Percentiles rank a stretch among this genome's conserved stretches.
Evolutionary conservation across 148 eudicot genomes (phyloP).

Genomic region (Chenopodium berlandieri): DNA sequence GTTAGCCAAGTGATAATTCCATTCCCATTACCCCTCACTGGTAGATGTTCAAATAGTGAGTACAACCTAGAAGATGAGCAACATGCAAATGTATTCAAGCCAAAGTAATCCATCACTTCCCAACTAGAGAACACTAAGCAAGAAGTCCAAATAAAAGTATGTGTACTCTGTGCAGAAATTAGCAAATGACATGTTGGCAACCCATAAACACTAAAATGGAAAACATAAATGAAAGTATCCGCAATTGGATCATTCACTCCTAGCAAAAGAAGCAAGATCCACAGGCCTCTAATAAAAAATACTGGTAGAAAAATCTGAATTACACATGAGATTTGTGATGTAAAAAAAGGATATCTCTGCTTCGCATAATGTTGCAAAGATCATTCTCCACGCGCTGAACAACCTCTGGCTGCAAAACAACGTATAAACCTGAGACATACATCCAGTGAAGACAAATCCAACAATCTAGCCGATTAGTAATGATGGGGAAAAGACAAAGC

Average conservation of each 20-base stretch:
- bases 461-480: neutral
- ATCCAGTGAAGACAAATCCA: neutral
- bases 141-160: neutral
- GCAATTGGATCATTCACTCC: neutral
- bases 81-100: neutral
- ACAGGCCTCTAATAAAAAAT: too few relatives aligned
- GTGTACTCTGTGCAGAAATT: neutral
- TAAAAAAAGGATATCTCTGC: constrained; percentile 80
- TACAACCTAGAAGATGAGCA: neutral
- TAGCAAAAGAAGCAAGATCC: neutral
- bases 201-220: neutral
- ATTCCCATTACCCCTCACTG: neutral
- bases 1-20: too few relatives aligned
- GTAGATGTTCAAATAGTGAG: neutral
- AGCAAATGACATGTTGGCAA: neutral
- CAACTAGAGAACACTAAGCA: neutral
- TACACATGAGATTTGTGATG: neutral
- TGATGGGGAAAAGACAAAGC: neutral
- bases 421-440: neutral
- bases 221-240: neutral
- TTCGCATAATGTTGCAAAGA: constrained; percentile 78
- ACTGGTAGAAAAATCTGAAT: too few relatives aligned
- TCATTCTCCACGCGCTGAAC: constrained; percentile 86
- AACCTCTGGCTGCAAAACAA: constrained; percentile 80
- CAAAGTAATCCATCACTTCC: neutral